Base-by-base conservation (phyloP, 2,329 filamentous ascomycete species). In the Bipolaris zeicola region DNA sequence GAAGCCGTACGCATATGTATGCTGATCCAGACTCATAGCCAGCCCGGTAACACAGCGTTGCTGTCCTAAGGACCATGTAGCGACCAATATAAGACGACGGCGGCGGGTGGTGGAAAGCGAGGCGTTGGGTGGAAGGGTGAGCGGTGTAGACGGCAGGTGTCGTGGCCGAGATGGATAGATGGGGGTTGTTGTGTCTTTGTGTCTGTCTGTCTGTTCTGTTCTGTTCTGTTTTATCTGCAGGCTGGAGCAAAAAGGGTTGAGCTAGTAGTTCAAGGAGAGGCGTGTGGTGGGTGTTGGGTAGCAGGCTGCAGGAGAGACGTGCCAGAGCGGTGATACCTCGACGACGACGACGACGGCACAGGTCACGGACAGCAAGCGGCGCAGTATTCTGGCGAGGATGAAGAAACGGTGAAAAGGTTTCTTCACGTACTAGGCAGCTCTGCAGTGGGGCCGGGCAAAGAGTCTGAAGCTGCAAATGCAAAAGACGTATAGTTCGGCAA, bases 1-100 rank as follows among this genome's bases (percentile, higher is more conserved):
- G 60, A 64, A 61, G 44, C 44, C 74, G 53, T 77, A 77, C 75
- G 75, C 75, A 75, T 76, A 71, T 66, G 72, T 74, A 41, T 75
- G 70, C 60, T 76, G 74, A 68, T 75, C 75, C 71, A 76, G 61
- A 74, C 69, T 76, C 75, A 77, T 77, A 74, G 70, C 75, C 73
- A 66, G 63, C 62, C 64, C 58, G 58, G 61, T 73, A 62, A 65
- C 62, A 70, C 64, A 60, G 55, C 62, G 52, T 63, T 54, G 57
- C 60, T 59, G 50, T 56, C 64, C 59, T 65, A 61, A 60, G 66
- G 63, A 68, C 61, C 72, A 76, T 74, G 55, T 70, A 73, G 67
- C 58, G 60, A 49, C 55, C 38, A 56, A 57, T 65, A 61, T 65
- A 41, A 50, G 57, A 62, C 55, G 65, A 45, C 58, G 63, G 50